Base-by-base conservation (phyloP, 2,329 filamentous ascomycete species). In the Ceratocystis cacaofunesta region DNA sequence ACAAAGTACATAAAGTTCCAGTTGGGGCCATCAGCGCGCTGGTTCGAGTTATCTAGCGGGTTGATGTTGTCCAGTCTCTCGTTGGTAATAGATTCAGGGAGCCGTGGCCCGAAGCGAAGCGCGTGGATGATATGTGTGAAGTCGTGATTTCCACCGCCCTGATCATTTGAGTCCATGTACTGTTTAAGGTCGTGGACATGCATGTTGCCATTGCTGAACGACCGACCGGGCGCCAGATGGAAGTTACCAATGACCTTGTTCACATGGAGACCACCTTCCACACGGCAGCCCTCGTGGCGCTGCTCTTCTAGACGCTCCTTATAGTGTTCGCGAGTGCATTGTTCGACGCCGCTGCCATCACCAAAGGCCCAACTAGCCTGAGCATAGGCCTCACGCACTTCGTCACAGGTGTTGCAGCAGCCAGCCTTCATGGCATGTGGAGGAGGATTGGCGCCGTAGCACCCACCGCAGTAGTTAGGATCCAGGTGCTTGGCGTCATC, bases 241-340 rank as follows among this genome's bases (percentile, higher is more conserved):
- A 99, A 99, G 79, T 99, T 99, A 66, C 94, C 94, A 65, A 99
- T 83, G 30, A 99, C 94, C 78, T 99, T 99, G 82, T 99, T 99
- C 70, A 99, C 95, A 61, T 90, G 89, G 70, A 99, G 83, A 48
- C 85, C 85, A 67, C 94, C 94, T 75, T 96, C 91, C 69, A 99
- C 88, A 62, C 94, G 89, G 77, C 94, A 99, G 67, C 94, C 94
- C 77, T 99, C 95, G 63, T 86, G 83, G 66, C 92, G 85, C 78
- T 97, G 92, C 68, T 85, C 85, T 73, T 95, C 90, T 67, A 99
- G 81, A 71, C 87, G 88, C 76, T 96, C 89, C 68, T 85, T 84
- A 75, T 97, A 99, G 74, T 96, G 92, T 77, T 99, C 94, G 68
- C 92, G 86, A 75, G 89, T 84, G 77, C 94, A 99, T 78, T 99